Evolutionary conservation across 805 yeast genomes (phyloP), one percentile per base, ranked within the genome.

Genomic region (Tetrapisispora iriomotensis): DNA sequence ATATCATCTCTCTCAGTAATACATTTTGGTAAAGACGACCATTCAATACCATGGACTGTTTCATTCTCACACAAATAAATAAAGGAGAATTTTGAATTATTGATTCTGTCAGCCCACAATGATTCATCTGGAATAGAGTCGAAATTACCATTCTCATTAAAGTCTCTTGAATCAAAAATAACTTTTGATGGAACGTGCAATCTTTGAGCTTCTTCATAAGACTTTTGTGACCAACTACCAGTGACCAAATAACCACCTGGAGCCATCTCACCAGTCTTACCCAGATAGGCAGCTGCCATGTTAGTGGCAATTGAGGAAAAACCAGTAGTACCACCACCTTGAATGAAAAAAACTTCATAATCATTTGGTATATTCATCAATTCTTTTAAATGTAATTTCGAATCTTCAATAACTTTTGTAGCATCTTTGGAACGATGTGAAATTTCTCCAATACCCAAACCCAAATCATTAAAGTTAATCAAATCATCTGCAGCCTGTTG

Each of bases 311-410:
- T 71, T 5, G 95, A 77, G 3, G 97, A 83, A 51, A 92, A 92
- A 6, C 96, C 97, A 23, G 87, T 82, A 38, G 97, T 90, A 44
- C 97, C 98, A 46, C 99, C 98, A 48, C 98, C 97, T 67, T 92
- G 99, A 65, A 90, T 63, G 66, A 90, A 92, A 59, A 92, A 80
- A 2, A 90, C 90, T 61, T 87, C 96, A 60, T 92, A 94, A 24
- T 94, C 81, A 44, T 84, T 94, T 24, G 97, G 97, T 37, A 92
- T 76, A 42, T 68, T 56, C 58, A 87, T 64, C 40, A 92, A 65
- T 54, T 82, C 65, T 29, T 54, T 67, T 54, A 92, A 66, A 53
- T 80, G 74, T 30, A 62, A 66, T 63, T 84, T 86, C 31, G 97
- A 77, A 46, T 74, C 74, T 46, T 86, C 79, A 45, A 92, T 79